Base-by-base conservation (phyloP, 2,329 filamentous ascomycete species). In the Sporothrix pseudoabietina region DNA sequence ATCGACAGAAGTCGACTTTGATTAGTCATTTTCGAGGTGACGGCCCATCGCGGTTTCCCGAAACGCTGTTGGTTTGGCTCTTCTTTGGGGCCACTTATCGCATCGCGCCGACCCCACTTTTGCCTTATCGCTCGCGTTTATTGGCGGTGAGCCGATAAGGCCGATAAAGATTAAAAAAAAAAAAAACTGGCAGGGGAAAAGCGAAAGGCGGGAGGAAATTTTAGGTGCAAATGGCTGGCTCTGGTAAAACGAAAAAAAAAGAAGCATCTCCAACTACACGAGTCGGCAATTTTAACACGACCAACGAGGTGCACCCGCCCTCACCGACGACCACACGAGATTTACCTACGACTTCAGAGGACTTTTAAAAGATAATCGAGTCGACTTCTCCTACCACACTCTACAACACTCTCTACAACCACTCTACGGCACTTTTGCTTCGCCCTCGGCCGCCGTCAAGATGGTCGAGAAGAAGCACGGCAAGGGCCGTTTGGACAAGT, bases 381-480 rank as follows among this genome's bases (percentile, higher is more conserved):
- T 3, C 39, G 39, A 66, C 61, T 19, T 7, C 14, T 10, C 35
- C 6, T 7, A 14, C 5, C 39, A 22, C 26, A 6, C n/a, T 9
- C 12, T 26, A 26, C 26, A 26, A 26, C 26, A 26, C n/a, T 12
- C n/a, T 4, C 9, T 6, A 47, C 12, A 61, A 32, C 57, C 57
- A 41, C 16, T 41, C 32, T 9, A 16, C 63, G 39, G 39, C 63
- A 49, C 22, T 32, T 49, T 49, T 39, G n/a, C 30, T 52, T 55
- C n/a, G 44, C 39, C 16, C 14, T 10, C n/a, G 19, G 19, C 57
- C 65, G 39, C 76, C 74, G 78, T 77, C 73, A 98, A 98, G 96
- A 94, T 93, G 80, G 95, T 98, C 79, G 94, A 98, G 81, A 98
- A 98, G 88, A 98, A 98, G 88, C 92, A 97, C 85, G 95, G 94